Conservation (phyloP, 805 yeast species). For the Nakazawaea wyomingensis region DNA sequence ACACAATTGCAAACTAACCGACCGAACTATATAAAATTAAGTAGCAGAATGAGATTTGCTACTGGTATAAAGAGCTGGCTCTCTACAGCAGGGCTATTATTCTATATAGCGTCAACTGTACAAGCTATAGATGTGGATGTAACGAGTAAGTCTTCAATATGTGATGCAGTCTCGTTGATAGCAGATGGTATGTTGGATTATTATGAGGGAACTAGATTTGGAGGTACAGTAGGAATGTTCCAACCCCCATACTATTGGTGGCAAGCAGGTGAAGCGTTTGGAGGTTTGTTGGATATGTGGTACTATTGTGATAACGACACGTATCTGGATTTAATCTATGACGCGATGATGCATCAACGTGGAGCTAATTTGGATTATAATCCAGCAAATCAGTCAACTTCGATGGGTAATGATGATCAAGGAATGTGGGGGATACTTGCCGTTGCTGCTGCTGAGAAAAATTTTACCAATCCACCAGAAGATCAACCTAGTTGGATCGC, state of each 20-base stretch:
- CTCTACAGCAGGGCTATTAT: neutral
- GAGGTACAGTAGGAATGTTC: constrained; percentile 86
- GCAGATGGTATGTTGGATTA: constrained; percentile 63
- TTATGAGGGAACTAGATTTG: constrained; percentile 57
- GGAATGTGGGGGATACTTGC: constrained; percentile 95
- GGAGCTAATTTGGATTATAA: constrained; percentile 74
- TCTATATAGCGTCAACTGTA: neutral
- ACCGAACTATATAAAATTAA: too few species aligned
- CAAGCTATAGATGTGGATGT: constrained; percentile 4
- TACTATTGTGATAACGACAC: constrained; percentile 65
- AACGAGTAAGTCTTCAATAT: constrained; percentile 33
- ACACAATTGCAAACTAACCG: too few species aligned
- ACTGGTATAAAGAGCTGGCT: neutral
- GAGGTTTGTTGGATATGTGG: constrained; percentile 76
- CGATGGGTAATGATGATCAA: constrained; percentile 98
- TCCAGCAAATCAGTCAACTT: constrained; percentile 81
- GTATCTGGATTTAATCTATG: constrained; percentile 50
- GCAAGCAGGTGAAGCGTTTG: constrained; percentile 98
- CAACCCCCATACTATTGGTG: constrained; percentile 94
- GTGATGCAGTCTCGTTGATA: constrained; percentile 45
- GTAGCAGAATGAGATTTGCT: constrained; percentile 1
- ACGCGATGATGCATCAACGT: constrained; percentile 67
- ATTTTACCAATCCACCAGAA: constrained; percentile 64
- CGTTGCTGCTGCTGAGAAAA: constrained; percentile 87
- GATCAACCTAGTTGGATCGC: constrained; percentile 72